Base-by-base conservation (phyloP, 1,139 yeast species). In the Saccharomyces hybrid region DNA sequence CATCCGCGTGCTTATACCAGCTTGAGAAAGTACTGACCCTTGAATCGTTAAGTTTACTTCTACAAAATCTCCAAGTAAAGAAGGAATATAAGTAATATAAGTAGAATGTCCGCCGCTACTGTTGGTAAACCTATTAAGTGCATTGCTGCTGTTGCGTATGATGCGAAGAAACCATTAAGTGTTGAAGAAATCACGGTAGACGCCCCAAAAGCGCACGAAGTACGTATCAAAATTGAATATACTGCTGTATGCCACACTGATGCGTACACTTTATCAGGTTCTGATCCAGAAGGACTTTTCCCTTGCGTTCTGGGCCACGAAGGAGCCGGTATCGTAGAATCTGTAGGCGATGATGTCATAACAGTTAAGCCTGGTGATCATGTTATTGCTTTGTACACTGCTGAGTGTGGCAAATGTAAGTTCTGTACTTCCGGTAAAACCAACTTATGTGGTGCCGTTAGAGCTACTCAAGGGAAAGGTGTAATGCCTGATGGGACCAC, bases 201-300 rank as follows among this genome's bases (percentile, higher is more conserved):
- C 31, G 89, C 99, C 38, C 99, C 99, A 63, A 86, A 82, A 71
- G 97, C 97, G 50, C 97, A 93, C 70, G 99, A 93, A 75, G 98
- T 93, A 53, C 86, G 99, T 73, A 88, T 93, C 73, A 87, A 89
- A 75, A 75, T 93, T 58, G 78, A 78, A 53, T 80, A 87, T 76
- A 88, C 97, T 46, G 99, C 98, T 70, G 96, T 93, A 49, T 93
- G 99, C 73, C 99, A 93, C 77, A 93, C 99, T 49, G 99, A 93
- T 70, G 98, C 97, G 48, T 95, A 86, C 78, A 91, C 99, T 11
- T 79, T 93, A 63, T 85, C 95, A 54, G 99, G 99, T 55, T 80
- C 78, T 56, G 99, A 93, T 73, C 96, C 98, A 55, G 99, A 95
- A 76, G 99, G 98, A 64, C 88, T 87, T 25, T 91, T 90, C 81